A percentile compares a stretch with the other conserved stretches of the same genome.
These are phyloP conservation scores for Verticillium nonalfalfae DNA, from an alignment of 2,329 filamentous ascomycete genomes.

Conservation along the genomic window DNA sequence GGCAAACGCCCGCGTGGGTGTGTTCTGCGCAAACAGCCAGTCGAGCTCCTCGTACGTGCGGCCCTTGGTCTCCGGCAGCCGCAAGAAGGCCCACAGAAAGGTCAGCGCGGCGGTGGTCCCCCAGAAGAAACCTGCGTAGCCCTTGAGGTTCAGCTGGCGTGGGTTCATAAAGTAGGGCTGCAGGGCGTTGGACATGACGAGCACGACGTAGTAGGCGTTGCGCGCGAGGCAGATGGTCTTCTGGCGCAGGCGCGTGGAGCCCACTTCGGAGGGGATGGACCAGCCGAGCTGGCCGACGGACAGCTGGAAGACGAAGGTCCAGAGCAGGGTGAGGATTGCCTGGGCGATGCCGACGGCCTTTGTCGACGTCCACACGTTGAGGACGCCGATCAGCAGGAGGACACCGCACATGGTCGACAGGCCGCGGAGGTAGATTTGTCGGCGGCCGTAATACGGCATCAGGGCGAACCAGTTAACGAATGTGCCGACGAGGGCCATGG, in stretches of 20 bases:
- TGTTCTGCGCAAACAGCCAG: slow-evolving; percentile 18
- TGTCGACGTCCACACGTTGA: slow-evolving; percentile 29
- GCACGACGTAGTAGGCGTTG: slow-evolving; percentile 19
- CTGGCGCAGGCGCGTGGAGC: slow-evolving; percentile 24
- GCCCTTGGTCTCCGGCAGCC: slow-evolving; percentile 28
- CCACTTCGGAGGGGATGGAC: slow-evolving; percentile 24
- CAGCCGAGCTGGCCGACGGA: slow-evolving; percentile 27
- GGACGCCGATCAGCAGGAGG: slow-evolving; percentile 29
- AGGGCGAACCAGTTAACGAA: slow-evolving; percentile 31
- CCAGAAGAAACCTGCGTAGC: slow-evolving; percentile 30
- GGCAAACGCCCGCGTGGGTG: slow-evolving; percentile 1
- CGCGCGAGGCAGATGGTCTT: slow-evolving; percentile 23
- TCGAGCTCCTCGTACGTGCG: slow-evolving; percentile 21
- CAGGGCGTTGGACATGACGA: slow-evolving; percentile 15
- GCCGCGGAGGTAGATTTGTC: slow-evolving; percentile 31
- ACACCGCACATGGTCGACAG: slow-evolving; percentile 27
- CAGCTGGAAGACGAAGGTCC: slow-evolving; percentile 20
- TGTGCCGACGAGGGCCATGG: slow-evolving; percentile 31
- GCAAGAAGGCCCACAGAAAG: slow-evolving; percentile 36
- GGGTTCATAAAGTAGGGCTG: slow-evolving; percentile 14
- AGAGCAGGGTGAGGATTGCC: slow-evolving; percentile 19
- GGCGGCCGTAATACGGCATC: slow-evolving; percentile 30
- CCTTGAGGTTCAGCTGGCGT: slow-evolving; percentile 23
- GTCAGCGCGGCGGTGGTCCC: slow-evolving; percentile 27
- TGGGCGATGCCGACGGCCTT: slow-evolving; percentile 24